phyloP scores from a whole-genome alignment of 169 alveolate species.

The Miamiensis avidus region DNA sequence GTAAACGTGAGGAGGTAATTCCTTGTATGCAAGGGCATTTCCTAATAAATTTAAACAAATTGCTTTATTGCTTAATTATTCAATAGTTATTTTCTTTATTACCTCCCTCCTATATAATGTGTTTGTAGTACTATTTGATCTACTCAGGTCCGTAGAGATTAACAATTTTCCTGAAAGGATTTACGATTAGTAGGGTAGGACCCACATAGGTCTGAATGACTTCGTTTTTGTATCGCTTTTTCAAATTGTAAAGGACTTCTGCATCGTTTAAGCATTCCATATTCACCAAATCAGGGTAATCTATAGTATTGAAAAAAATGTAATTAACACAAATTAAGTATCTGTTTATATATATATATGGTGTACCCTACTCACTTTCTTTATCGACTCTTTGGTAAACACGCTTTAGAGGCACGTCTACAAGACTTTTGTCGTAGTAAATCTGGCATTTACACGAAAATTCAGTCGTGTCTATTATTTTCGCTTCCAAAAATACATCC shows the following conservation, averaged over 20 bases:
- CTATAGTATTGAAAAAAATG: neutral
- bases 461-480: neutral
- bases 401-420: neutral
- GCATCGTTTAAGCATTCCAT: slow-evolving; percentile 49
- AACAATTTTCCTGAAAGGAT: slow-evolving; percentile 73
- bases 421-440: neutral
- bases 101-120: neutral
- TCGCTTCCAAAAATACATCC: neutral
- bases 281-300: slow-evolving; percentile 35
- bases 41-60: too few relatives aligned
- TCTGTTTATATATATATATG: too few relatives aligned
- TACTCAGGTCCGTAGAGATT: slow-evolving; percentile 13
- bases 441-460: neutral
- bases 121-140: slow-evolving; percentile 28
- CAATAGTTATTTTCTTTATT: too few relatives aligned
- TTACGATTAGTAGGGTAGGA: slow-evolving; percentile 79
- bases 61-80: too few relatives aligned
- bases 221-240: slow-evolving; percentile 28
- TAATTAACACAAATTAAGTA: too few relatives aligned
- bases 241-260: slow-evolving; percentile 36
- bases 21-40: slow-evolving; percentile 25
- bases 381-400: neutral
- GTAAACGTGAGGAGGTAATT: slow-evolving; percentile 93
- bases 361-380: neutral
- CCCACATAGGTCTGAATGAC: slow-evolving; percentile 76